Evolutionary conservation across 768 basidiomycete genomes (phyloP).

Genomic region (Trametes gibbosa): DNA sequence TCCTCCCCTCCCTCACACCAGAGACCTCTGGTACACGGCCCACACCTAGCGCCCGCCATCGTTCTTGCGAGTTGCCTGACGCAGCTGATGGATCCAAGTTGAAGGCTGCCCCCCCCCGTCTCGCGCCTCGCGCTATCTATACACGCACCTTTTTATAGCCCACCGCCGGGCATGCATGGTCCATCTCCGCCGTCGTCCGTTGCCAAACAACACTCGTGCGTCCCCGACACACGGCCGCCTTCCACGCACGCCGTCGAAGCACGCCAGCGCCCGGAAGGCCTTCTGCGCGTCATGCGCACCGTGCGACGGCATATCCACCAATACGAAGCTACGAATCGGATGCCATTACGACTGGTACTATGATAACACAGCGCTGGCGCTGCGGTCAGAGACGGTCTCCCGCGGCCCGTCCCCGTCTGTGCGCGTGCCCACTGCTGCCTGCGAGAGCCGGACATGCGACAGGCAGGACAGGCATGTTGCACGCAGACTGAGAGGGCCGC

Average conservation of each 20-base stretch:
- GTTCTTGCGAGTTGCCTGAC: too few relatives aligned
- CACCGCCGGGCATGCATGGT: neutral
- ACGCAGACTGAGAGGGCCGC: too few relatives aligned
- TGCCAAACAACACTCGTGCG: neutral
- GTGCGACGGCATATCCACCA: neutral
- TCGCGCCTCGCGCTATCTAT: neutral
- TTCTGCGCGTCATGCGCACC: too few relatives aligned
- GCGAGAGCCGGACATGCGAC: neutral
- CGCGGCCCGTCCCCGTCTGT: neutral
- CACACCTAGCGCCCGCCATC: too few relatives aligned
- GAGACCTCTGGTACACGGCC: neutral
- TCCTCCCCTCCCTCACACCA: neutral
- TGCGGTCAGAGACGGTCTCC: neutral
- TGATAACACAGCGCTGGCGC: neutral
- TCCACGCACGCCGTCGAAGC: too few relatives aligned
- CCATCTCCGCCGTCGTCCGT: neutral
- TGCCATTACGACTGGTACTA: constrained; percentile 5
- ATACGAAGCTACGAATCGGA: neutral
- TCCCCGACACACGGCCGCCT: too few relatives aligned
- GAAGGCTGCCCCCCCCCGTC: too few relatives aligned
- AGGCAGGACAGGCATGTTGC: neutral
- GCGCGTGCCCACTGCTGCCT: neutral
- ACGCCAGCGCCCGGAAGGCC: too few relatives aligned
- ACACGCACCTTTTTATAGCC: constrained; percentile 1
- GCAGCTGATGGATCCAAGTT: too few relatives aligned